phyloP scores from a whole-genome alignment of 139 green algal genomes.

The Closterium sp. region DNA sequence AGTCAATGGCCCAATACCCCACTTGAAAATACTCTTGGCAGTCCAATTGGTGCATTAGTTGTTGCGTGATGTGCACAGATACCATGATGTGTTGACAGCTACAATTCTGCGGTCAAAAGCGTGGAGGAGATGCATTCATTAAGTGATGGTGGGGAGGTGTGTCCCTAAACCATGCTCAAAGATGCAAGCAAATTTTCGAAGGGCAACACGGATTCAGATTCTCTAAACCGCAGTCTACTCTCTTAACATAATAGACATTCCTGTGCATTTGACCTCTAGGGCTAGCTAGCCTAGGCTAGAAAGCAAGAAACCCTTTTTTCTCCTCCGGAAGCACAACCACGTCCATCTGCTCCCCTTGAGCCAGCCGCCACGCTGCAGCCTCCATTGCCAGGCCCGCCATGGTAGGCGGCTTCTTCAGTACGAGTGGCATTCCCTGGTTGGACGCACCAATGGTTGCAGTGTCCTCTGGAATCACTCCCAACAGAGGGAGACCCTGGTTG shows the following conservation, averaged over 20 bases:
- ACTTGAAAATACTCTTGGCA: too few species aligned
- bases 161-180: too few species aligned
- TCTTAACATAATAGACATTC: not conserved
- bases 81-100: too few species aligned
- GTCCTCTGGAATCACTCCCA: slow-evolving; percentile 76
- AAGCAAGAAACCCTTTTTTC: slow-evolving; percentile 30
- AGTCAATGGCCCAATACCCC: too few species aligned
- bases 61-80: too few species aligned
- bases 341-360: slow-evolving; percentile 49
- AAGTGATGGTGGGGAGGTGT: too few species aligned
- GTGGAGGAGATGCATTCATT: too few species aligned
- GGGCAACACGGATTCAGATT: not conserved
- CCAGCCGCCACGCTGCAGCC: slow-evolving; percentile 74
- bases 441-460: slow-evolving; percentile 82
- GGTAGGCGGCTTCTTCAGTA: slow-evolving; percentile 85
- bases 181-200: too few species aligned
- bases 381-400: slow-evolving; percentile 84
- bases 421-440: slow-evolving; percentile 84
- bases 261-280: not conserved
- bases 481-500: slow-evolving; percentile 66
- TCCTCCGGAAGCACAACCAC: slow-evolving; percentile 31
- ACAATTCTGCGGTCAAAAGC: too few species aligned
- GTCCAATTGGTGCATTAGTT: too few species aligned
- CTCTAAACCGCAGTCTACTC: not conserved
- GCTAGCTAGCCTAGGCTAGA: not conserved